These are phyloP conservation scores for Beauveria sp. DNA, from an alignment of 2,329 filamentous ascomycete genomes.

Conservation along the genomic window DNA sequence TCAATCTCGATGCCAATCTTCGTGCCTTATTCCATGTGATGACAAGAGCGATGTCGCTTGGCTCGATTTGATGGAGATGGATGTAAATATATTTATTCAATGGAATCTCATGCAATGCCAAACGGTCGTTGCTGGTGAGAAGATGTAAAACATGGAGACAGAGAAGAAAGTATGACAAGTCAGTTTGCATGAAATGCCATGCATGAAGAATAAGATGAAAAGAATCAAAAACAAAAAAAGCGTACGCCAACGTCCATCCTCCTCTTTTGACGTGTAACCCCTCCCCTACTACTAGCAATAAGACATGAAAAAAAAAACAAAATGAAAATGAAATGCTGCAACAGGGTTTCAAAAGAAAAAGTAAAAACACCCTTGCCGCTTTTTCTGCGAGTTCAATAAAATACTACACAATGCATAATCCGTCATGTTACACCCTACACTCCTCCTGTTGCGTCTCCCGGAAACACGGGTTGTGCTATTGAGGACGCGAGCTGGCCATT, in stretches of 20 bases:
- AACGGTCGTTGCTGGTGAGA: not conserved
- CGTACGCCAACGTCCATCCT: not conserved
- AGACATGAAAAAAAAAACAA: not conserved
- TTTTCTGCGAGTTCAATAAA: not conserved
- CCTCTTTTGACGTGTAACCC: not conserved
- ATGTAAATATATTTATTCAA: not conserved
- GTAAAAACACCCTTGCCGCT: not conserved
- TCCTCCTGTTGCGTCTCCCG: not conserved
- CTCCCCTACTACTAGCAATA: not conserved
- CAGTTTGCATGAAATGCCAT: slow-evolving; percentile 5
- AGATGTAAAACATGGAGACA: not conserved
- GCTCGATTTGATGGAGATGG: not conserved
- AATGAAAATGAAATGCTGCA: not conserved
- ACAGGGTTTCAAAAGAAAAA: not conserved
- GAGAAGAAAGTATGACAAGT: not conserved
- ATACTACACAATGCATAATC: slow-evolving; percentile 4
- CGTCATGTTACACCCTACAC: not conserved
- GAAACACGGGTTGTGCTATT: not conserved
- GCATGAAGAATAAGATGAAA: not conserved
- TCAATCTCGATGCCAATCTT: not conserved
- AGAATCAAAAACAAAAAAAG: not conserved
- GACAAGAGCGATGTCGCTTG: no score
- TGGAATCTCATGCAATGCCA: not conserved
- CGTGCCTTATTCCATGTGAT: not conserved
- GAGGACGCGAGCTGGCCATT: slow-evolving; percentile 57